phyloP scores from a whole-genome alignment of 78 protist species.

The Dictyostelium purpureum region DNA sequence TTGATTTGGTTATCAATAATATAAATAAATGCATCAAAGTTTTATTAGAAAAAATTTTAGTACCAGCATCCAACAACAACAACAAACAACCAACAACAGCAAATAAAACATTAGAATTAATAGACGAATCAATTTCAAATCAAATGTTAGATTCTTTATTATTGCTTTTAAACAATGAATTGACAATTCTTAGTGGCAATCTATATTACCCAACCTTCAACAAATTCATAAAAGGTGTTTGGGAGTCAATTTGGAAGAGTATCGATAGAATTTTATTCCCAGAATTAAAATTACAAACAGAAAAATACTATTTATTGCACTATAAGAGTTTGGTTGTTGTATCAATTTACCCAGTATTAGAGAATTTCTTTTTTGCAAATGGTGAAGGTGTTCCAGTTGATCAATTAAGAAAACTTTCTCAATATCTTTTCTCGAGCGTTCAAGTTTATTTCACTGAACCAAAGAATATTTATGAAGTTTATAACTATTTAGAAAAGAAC shows the following conservation, averaged over 20 bases:
- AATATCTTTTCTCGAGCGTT: not conserved
- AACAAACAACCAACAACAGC: not conserved
- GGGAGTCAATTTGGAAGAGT: constrained; percentile 30
- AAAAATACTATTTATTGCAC: not conserved
- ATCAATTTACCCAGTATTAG: not conserved
- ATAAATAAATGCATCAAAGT: constrained; percentile 8
- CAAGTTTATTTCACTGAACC: not conserved
- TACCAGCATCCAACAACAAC: not conserved
- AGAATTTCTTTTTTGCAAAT: constrained; percentile 37
- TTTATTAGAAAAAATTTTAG: not conserved
- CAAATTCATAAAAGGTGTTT: constrained; percentile 39
- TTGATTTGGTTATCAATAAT: constrained; percentile 35
- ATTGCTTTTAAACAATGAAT: constrained; percentile 18
- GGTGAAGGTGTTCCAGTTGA: constrained; percentile 31
- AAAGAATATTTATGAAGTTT: not conserved
- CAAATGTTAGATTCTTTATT: not conserved
- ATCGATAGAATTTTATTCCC: constrained; percentile 32
- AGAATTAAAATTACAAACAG: not conserved
- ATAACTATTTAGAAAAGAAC: not conserved
- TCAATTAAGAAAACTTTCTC: constrained; percentile 13
- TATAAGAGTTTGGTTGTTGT: not conserved
- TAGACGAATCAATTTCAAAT: not conserved
- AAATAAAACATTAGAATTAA: not conserved
- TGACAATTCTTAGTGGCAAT: constrained; percentile 27
- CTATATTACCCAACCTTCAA: constrained; percentile 44